Conservation (phyloP, 2,329 filamentous ascomycete genomes). For the Epichloe coenophiala region DNA sequence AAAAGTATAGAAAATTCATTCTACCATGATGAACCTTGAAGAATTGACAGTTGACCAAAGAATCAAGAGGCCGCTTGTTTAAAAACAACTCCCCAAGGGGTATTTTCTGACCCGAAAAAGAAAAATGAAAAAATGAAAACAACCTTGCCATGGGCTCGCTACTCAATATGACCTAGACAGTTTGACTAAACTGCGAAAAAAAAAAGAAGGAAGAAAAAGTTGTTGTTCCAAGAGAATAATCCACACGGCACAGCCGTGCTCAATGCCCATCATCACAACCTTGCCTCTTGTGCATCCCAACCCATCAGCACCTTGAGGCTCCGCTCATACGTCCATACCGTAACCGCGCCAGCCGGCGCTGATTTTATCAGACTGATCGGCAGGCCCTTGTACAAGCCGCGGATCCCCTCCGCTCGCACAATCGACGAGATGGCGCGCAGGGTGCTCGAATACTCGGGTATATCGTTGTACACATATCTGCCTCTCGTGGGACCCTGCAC, state of each 20-base stretch:
- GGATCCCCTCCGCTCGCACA: conserved; percentile 55
- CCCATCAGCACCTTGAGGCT: conserved; percentile 46
- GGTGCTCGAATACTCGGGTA: conserved; percentile 68
- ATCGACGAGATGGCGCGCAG: conserved; percentile 54
- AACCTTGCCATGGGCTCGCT: not conserved
- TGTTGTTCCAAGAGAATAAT: not conserved
- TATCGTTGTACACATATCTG: conserved; percentile 72
- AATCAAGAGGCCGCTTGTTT: not conserved
- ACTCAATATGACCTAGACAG: not conserved
- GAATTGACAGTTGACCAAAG: not conserved
- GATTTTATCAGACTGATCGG: conserved; percentile 85
- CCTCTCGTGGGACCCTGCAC: conserved; percentile 80
- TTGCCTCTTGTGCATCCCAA: conserved; percentile 18
- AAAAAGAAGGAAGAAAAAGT: not conserved
- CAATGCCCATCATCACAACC: conserved; percentile 8
- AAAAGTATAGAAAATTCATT: too few relatives aligned
- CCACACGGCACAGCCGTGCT: not conserved
- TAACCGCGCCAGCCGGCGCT: conserved; percentile 82
- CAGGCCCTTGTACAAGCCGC: conserved; percentile 78
- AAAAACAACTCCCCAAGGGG: too few relatives aligned
- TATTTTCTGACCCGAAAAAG: not conserved
- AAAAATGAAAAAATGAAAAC: not conserved
- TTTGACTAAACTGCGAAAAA: not conserved
- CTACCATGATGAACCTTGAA: too few relatives aligned
- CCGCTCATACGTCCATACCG: conserved; percentile 89